Evolutionary conservation across 2,329 filamentous ascomycete species (phyloP).

Genomic region (Aspergillus sp.): DNA sequence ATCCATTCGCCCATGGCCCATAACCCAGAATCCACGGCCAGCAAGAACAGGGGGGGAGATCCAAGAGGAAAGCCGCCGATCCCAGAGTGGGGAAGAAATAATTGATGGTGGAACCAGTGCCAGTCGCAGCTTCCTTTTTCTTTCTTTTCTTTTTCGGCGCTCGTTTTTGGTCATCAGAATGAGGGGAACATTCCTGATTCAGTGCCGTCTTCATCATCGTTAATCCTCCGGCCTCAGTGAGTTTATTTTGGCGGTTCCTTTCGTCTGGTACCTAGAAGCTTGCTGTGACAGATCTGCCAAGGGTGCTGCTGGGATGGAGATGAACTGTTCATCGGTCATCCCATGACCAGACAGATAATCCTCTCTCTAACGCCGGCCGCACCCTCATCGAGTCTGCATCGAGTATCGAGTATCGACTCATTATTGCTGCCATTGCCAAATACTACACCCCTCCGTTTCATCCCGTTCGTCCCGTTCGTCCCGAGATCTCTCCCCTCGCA

Average conservation of each 20-base stretch:
- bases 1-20: no score
- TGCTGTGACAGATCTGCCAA: constrained; percentile 28
- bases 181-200: neutral
- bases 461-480: neutral
- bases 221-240: neutral
- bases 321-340: constrained; percentile 5
- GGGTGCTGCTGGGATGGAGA: neutral
- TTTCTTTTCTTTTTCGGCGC: neutral
- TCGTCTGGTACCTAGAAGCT: constrained; percentile 15
- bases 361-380: no score
- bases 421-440: neutral
- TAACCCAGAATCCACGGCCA: no score
- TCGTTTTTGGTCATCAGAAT: neutral
- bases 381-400: no score
- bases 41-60: constrained; percentile 9
- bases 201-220: constrained; percentile 1
- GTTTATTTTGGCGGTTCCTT: constrained; percentile 13
- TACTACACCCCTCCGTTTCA: constrained; percentile 1
- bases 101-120: neutral
- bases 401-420: no score
- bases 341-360: no score
- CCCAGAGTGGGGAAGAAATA: constrained; percentile 15
- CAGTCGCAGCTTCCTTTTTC: neutral
- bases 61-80: constrained; percentile 20
- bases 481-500: neutral